Percentiles rank a stretch among this genome's conserved stretches.
These are phyloP conservation scores for Solanum clarkiae DNA, from an alignment of 257 asterid genomes.

Conservation along the genomic window DNA sequence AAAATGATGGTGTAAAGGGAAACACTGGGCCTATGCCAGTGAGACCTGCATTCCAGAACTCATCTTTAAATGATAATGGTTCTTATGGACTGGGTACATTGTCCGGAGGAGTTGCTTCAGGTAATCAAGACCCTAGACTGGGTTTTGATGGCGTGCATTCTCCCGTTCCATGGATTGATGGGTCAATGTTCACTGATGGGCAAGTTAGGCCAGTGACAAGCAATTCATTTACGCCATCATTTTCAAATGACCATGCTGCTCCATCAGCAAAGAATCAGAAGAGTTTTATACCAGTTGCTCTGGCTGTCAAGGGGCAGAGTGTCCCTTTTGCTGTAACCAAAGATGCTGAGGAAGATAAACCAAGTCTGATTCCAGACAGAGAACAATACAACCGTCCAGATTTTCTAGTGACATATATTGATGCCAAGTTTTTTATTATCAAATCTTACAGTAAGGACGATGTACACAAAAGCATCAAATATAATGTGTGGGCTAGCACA, in stretches of 20 bases:
- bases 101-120: slow-evolving; percentile 37
- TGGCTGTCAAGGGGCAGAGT: too few species aligned
- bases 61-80: slow-evolving; percentile 27
- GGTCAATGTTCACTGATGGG: slow-evolving; percentile 34
- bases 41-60: slow-evolving; percentile 17
- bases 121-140: slow-evolving; percentile 46
- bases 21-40: slow-evolving; percentile 13
- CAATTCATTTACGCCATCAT: too few species aligned
- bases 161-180: slow-evolving; percentile 46
- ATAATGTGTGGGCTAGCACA: slow-evolving; percentile 70
- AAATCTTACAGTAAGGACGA: slow-evolving; percentile 67
- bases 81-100: slow-evolving; percentile 29
- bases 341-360: slow-evolving; percentile 24
- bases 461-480: slow-evolving; percentile 63
- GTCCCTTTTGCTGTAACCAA: slow-evolving; percentile 18
- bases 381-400: slow-evolving; percentile 48
- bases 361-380: slow-evolving; percentile 22
- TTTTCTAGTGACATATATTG: slow-evolving; percentile 31
- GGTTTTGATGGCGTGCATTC: slow-evolving; percentile 43
- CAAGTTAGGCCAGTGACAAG: too few species aligned
- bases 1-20: slow-evolving; percentile 37
- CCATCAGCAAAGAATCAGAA: slow-evolving; percentile 37
- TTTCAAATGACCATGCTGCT: too few species aligned
- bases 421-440: slow-evolving; percentile 53
- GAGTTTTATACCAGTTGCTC: slow-evolving; percentile 28